Evolutionary conservation across 352 stramenopile species (phyloP).

Genomic region (Ochromonadaceae sp.): DNA sequence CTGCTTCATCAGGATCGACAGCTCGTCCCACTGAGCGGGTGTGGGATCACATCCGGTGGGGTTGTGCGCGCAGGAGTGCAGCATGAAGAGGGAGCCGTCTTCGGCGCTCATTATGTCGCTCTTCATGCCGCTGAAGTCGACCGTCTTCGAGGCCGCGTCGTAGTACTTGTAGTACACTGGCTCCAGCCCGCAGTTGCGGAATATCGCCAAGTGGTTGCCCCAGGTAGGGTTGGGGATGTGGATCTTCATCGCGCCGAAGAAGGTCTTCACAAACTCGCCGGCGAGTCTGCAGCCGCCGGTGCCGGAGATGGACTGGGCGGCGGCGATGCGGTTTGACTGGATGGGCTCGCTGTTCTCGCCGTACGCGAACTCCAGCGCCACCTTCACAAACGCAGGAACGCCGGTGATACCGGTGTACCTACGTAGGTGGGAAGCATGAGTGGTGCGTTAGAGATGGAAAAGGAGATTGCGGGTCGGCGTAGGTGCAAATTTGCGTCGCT

Average conservation of each 20-base stretch:
- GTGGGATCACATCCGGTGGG: conserved; percentile 66
- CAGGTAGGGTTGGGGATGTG: conserved; percentile 80
- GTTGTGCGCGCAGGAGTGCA: conserved; percentile 82
- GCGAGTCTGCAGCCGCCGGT: conserved; percentile 65
- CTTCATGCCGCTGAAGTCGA: conserved; percentile 65
- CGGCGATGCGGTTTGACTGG: conserved; percentile 54
- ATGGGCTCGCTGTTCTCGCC: conserved; percentile 55
- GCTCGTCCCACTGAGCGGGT: conserved; percentile 64
- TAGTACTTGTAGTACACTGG: conserved; percentile 32
- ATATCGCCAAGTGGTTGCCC: conserved; percentile 79
- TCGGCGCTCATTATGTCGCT: conserved; percentile 57
- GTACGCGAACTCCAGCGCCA: conserved; percentile 68
- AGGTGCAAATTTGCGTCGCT: no score
- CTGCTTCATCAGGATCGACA: conserved; percentile 57
- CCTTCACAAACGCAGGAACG: conserved; percentile 67
- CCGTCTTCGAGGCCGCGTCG: conserved; percentile 19
- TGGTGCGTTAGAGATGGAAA: no score
- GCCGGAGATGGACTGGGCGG: conserved; percentile 73
- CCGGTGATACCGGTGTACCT: conserved; percentile 38
- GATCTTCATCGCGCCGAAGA: conserved; percentile 54
- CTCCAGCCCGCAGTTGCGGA: conserved; percentile 31
- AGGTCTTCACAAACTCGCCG: conserved; percentile 67
- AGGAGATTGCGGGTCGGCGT: no score
- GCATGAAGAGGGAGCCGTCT: conserved; percentile 56
- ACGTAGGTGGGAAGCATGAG: no score